These are phyloP conservation scores for Urochloa ruziziensis DNA, from an alignment of 176 grass and related monocot genomes.

Conservation along the genomic window DNA sequence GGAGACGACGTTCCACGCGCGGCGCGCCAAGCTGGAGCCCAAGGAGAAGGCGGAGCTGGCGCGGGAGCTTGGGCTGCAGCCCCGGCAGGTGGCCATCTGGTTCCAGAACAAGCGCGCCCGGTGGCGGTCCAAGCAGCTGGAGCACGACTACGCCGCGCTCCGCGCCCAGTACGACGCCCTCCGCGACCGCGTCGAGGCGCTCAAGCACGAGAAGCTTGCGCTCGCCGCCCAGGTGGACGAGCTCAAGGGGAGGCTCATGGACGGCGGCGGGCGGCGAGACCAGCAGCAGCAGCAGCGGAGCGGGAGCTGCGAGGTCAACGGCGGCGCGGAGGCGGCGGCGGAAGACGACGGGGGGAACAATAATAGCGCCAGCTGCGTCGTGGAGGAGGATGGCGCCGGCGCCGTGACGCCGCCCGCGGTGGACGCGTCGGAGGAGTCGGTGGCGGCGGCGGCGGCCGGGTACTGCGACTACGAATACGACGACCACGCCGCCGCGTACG, in stretches of 20 bases:
- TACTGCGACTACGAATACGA: conserved; percentile 28
- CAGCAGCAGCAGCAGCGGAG: conserved; percentile 4
- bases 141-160: conserved; percentile 73
- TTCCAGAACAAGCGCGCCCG: conserved; percentile 96
- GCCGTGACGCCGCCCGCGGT: neutral
- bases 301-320: conserved; percentile 16
- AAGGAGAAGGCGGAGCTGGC: conserved; percentile 80
- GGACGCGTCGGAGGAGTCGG: conserved; percentile 15
- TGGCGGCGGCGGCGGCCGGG: neutral
- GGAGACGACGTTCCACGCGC: conserved; percentile 79
- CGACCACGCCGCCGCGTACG: conserved; percentile 10
- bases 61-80: conserved; percentile 75
- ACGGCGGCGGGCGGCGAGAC: conserved; percentile 15
- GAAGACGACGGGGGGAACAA: neutral
- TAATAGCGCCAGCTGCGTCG: neutral
- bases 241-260: conserved; percentile 32
- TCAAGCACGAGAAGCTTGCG: conserved; percentile 49
- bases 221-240: conserved; percentile 49
- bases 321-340: neutral
- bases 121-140: conserved; percentile 92
- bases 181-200: conserved; percentile 30
- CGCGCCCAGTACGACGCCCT: conserved; percentile 53
- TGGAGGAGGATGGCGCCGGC: neutral
- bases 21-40: conserved; percentile 72
- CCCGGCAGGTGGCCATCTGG: conserved; percentile 96